These are phyloP conservation scores for Erodium chrysanthum DNA, from an alignment of 441 rosid species.

Conservation along the genomic window DNA sequence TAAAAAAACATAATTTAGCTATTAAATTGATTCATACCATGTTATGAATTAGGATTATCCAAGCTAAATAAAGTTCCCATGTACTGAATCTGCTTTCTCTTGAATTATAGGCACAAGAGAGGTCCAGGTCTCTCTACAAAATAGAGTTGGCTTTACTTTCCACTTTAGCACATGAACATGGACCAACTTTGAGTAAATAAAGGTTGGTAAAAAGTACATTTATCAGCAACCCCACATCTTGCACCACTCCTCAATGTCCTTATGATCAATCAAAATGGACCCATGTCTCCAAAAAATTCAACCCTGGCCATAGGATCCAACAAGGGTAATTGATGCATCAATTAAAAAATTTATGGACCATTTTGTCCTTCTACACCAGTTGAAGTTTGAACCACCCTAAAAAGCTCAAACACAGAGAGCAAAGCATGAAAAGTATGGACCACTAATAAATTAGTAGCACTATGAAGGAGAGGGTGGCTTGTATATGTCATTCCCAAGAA, in stretches of 20 bases:
- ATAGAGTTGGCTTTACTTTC: background rate
- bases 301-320: background rate
- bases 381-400: background rate
- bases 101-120: background rate
- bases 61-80: too few relatives aligned
- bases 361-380: too few relatives aligned
- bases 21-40: too few relatives aligned
- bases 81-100: too few relatives aligned
- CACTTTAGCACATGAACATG: background rate
- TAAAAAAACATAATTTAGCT: too few relatives aligned
- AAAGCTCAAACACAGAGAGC: background rate
- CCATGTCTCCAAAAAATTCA: background rate
- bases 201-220: background rate
- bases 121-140: background rate
- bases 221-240: background rate
- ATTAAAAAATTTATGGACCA: background rate
- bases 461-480: background rate
- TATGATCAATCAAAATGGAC: background rate
- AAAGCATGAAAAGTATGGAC: too few relatives aligned
- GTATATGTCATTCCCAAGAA: background rate
- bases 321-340: background rate
- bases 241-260: background rate
- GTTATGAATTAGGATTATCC: too few relatives aligned
- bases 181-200: background rate
- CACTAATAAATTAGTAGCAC: background rate